Percentiles rank a stretch among this genome's conserved stretches.
phyloP scores from a whole-genome alignment of 371 early-diverging fungal species.

The Mucor mucedo region DNA sequence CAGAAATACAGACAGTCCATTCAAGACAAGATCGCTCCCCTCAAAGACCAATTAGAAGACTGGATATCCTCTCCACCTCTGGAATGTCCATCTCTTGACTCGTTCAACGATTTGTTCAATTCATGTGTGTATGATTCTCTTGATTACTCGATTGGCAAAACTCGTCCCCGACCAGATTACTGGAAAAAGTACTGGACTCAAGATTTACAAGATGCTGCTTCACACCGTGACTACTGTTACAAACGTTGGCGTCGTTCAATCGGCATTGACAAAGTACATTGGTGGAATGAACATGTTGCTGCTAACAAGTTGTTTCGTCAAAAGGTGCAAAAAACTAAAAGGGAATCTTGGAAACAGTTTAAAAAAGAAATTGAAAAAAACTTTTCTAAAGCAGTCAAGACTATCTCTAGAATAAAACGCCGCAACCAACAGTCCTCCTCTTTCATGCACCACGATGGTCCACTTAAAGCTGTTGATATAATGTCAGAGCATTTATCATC shows the following conservation, averaged over 20 bases:
- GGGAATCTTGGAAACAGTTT: background rate
- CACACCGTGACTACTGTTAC: slow-evolving; percentile 7
- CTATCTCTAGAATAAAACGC: slow-evolving; percentile 1
- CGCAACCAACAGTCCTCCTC: slow-evolving; percentile 3
- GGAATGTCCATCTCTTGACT: slow-evolving; percentile 11
- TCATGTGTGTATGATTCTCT: slow-evolving; percentile 13
- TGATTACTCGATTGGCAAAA: slow-evolving; percentile 11
- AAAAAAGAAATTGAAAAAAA: slow-evolving; percentile 9
- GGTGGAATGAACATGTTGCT: slow-evolving; percentile 4
- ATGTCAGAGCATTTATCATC: slow-evolving; percentile 23
- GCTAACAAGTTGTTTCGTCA: slow-evolving; percentile 4
- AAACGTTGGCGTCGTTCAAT: slow-evolving; percentile 12
- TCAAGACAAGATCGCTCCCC: background rate
- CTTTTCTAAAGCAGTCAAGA: slow-evolving; percentile 4
- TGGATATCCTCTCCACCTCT: slow-evolving; percentile 7
- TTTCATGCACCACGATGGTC: slow-evolving; percentile 23
- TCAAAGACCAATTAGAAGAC: background rate
- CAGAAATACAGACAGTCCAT: background rate
- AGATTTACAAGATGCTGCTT: slow-evolving; percentile 10
- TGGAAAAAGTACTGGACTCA: slow-evolving; percentile 25
- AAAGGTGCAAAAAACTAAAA: slow-evolving; percentile 4
- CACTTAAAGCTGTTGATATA: slow-evolving; percentile 5
- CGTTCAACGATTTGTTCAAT: slow-evolving; percentile 1
- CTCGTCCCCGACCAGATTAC: slow-evolving; percentile 5
- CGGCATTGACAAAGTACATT: slow-evolving; percentile 8